Evolutionary conservation across 73 alveolate species (phyloP), one percentile per base, ranked within the genome.

Genomic region (Paramecium bursaria): DNA sequence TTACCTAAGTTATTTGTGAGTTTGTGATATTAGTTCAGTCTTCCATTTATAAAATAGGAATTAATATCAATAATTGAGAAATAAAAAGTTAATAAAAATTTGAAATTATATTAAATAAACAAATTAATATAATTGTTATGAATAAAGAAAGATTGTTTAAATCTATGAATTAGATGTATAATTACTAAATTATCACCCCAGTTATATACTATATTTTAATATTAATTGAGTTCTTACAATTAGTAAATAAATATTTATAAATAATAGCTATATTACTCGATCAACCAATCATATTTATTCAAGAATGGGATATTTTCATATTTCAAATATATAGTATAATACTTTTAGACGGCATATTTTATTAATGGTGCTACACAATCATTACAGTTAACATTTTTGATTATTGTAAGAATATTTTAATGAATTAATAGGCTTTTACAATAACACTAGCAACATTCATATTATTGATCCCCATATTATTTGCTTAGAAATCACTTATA

Each of bases 101-200:
- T n/a, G n/a, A n/a, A n/a, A n/a, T n/a, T n/a, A n/a, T n/a, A n/a
- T n/a, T n/a, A n/a, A n/a, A n/a, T n/a, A n/a, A n/a, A n/a, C n/a
- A n/a, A n/a, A n/a, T n/a, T n/a, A n/a, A n/a, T n/a, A n/a, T n/a
- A n/a, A n/a, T n/a, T n/a, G n/a, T n/a, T n/a, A 57, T 57, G 76
- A 27, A 30, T 30, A 57, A 57, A 10, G 27, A 27, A 31, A 57
- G 33, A 57, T 14, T 57, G 27, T 57, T 57, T 22, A 50, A 57
- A 57, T 27, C 76, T 10, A 57, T 57, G 76, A 50, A 57, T 57
- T 10, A 30, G 47, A 57, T 57, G 76, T 57, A 57, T 31, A 15
- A 57, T 19, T 23, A 48, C 2, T 57, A 57, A 31, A 57, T 57
- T 27, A 57, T 57, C 7, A 57, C 76, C 3, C 27, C 76, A 1